These are phyloP conservation scores for Botrytis pseudocinerea DNA, from an alignment of 2,329 filamentous ascomycete species.

Conservation along the genomic window DNA sequence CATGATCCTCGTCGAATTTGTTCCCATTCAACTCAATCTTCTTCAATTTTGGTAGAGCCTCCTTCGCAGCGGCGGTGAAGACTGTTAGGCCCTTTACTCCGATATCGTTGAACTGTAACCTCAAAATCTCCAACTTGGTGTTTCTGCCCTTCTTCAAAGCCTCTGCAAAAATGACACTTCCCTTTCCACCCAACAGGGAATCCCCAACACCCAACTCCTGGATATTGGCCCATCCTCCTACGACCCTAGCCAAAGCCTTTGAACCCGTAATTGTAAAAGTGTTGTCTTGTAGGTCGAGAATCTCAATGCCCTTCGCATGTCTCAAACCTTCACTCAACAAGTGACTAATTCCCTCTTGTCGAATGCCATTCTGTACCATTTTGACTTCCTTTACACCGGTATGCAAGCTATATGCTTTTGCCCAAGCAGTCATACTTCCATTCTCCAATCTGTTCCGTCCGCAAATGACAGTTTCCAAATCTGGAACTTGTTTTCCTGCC, in stretches of 20 bases:
- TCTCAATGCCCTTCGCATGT: constrained; percentile 66
- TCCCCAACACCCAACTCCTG: constrained; percentile 87
- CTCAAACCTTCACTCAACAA: constrained; percentile 77
- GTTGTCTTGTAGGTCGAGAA: constrained; percentile 94
- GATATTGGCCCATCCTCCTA: constrained; percentile 72
- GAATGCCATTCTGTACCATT: constrained; percentile 98
- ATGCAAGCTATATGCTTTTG: constrained; percentile 80
- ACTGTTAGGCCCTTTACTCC: constrained; percentile 71
- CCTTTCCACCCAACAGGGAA: constrained; percentile 77
- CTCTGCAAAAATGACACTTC: constrained; percentile 70
- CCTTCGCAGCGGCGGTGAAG: constrained; percentile 67
- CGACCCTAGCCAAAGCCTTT: constrained; percentile 72
- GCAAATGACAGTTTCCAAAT: constrained; percentile 95
- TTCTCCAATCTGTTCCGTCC: constrained; percentile 95
- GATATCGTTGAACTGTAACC: constrained; percentile 94
- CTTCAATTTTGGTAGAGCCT: constrained; percentile 71
- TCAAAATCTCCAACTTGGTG: constrained; percentile 73
- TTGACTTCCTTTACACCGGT: constrained; percentile 80
- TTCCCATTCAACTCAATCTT: constrained; percentile 95
- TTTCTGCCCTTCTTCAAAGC: constrained; percentile 77
- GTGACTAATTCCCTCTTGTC: constrained; percentile 85
- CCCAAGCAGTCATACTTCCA: constrained; percentile 95
- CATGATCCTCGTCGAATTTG: constrained; percentile 86
- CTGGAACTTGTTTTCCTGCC: constrained; percentile 69
- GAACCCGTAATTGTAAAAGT: constrained; percentile 86